Conservation (phyloP, 73 alveolate species). For the Blepharisma japonicum region DNA sequence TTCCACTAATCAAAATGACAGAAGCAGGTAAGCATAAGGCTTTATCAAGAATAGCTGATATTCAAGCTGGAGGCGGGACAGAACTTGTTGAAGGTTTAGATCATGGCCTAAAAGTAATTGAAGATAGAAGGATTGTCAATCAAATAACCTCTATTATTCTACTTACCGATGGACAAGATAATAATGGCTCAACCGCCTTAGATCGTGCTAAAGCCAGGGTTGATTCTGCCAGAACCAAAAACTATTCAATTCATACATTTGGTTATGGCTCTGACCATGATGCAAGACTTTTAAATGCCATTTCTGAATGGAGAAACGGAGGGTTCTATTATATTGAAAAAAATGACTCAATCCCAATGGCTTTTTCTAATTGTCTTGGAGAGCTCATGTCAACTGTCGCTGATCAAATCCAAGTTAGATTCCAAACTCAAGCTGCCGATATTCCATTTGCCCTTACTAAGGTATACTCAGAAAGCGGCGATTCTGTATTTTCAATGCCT, state of each 20-base stretch:
- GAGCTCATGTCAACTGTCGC: conserved; percentile 45
- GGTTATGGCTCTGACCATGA: conserved; percentile 84
- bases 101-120: conserved; percentile 53
- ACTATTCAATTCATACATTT: conserved; percentile 72
- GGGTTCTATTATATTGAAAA: conserved; percentile 63
- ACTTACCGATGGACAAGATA: conserved; percentile 76
- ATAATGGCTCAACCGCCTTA: background rate
- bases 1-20: conserved; percentile 31
- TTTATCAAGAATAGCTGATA: conserved; percentile 29
- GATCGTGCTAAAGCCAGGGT: conserved; percentile 32
- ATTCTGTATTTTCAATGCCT: conserved; percentile 1
- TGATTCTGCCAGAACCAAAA: conserved; percentile 35
- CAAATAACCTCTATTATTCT: conserved; percentile 56
- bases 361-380: conserved; percentile 49
- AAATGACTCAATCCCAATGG: conserved; percentile 32
- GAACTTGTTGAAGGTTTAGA: conserved; percentile 54
- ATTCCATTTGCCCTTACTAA: conserved; percentile 6
- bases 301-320: conserved; percentile 67
- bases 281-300: conserved; percentile 57
- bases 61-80: conserved; percentile 67
- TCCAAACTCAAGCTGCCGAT: background rate
- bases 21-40: conserved; percentile 38
- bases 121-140: conserved; percentile 49
- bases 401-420: conserved; percentile 16
- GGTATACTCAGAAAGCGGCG: background rate